A percentile compares a stretch with the other conserved stretches of the same genome.
These are phyloP conservation scores for Castanea mollissima DNA, from an alignment of 306 rosid genomes.

Conservation along the genomic window DNA sequence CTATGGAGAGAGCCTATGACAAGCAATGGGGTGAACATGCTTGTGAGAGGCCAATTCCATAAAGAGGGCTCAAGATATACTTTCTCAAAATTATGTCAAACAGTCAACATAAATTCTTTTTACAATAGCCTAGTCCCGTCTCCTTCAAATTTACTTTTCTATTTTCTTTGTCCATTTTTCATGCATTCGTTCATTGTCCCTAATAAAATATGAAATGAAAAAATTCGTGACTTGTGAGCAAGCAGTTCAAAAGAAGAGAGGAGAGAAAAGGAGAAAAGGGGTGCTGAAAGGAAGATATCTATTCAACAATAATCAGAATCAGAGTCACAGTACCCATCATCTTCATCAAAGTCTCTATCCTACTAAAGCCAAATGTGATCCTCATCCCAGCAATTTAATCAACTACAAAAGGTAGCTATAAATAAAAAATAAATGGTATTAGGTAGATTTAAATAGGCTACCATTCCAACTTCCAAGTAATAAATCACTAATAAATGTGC, in stretches of 20 bases:
- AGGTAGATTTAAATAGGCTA: not conserved
- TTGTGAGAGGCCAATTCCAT: too few species aligned
- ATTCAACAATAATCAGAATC: not conserved
- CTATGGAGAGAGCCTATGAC: too few species aligned
- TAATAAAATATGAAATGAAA: not conserved
- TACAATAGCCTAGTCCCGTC: too few species aligned
- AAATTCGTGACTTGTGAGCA: not conserved
- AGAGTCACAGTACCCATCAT: slow-evolving; percentile 16
- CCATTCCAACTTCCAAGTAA: not conserved
- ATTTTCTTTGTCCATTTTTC: not conserved
- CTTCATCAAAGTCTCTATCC: slow-evolving; percentile 25
- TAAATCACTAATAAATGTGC: not conserved
- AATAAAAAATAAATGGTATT: not conserved
- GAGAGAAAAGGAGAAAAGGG: too few species aligned
- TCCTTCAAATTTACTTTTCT: too few species aligned
- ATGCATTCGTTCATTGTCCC: too few species aligned
- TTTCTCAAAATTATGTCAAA: too few species aligned
- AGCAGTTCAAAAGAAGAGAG: not conserved
- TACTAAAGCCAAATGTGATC: slow-evolving; percentile 29
- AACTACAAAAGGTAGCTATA: not conserved
- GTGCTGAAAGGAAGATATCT: not conserved
- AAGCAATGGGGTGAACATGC: too few species aligned
- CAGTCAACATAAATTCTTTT: too few species aligned
- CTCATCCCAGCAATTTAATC: slow-evolving; percentile 42
- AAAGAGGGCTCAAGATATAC: too few species aligned